Conservation (phyloP, 228 moss, liverwort and hornwort genomes). For the Sphagnum fallax region DNA sequence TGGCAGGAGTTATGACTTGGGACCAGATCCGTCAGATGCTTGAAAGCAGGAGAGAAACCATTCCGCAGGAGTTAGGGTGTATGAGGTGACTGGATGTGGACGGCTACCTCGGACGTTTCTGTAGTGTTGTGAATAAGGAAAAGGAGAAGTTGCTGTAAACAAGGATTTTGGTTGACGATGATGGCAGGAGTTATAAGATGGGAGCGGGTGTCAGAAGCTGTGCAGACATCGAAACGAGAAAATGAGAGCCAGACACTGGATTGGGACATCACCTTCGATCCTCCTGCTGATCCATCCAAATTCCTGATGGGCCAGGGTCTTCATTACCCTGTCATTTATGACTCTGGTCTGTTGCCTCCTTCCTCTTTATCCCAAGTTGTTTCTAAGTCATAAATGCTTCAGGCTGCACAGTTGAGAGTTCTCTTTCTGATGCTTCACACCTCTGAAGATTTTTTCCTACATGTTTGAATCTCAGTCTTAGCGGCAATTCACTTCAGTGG, state of each 20-base stretch:
- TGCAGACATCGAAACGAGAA: conserved; percentile 22
- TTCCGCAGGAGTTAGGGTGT: too few relatives aligned
- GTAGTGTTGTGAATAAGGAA: too few relatives aligned
- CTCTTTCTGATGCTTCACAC: too few relatives aligned
- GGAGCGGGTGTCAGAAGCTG: conserved; percentile 11
- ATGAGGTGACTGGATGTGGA: too few relatives aligned
- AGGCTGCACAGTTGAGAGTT: not conserved
- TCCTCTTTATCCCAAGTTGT: not conserved
- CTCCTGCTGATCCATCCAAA: conserved; percentile 12
- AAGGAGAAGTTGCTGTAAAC: too few relatives aligned
- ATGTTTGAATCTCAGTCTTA: not conserved
- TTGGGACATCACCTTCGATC: conserved; percentile 11
- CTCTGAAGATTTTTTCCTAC: too few relatives aligned
- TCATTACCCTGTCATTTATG: conserved; percentile 19
- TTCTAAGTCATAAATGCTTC: not conserved
- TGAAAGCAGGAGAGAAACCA: too few relatives aligned
- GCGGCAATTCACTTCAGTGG: not conserved
- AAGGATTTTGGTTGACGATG: not conserved
- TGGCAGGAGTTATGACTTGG: too few relatives aligned
- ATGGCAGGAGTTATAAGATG: not conserved
- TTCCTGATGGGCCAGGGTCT: conserved; percentile 25
- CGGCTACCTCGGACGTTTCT: too few relatives aligned
- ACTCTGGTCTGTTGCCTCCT: conserved; percentile 18
- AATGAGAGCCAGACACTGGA: conserved; percentile 24
- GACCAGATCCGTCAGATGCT: too few relatives aligned